phyloP scores from a whole-genome alignment of 306 rosid species.

The Glycine soja region DNA sequence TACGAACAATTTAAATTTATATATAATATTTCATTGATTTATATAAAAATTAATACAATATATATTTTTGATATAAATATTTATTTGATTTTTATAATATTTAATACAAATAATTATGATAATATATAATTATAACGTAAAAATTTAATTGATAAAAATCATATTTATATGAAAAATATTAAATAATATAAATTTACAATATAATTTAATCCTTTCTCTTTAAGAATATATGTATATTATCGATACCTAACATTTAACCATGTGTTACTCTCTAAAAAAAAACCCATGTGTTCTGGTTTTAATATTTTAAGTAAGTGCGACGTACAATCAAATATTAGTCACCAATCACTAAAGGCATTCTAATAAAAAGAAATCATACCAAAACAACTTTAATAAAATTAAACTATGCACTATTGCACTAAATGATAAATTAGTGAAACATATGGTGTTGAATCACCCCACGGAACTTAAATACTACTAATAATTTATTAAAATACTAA shows the following conservation, averaged over 20 bases:
- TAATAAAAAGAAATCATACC: conserved; percentile 8
- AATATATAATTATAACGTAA: background rate
- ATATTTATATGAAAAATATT: background rate
- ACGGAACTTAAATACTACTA: background rate
- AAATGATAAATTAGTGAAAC: background rate
- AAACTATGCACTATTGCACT: background rate
- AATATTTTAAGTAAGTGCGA: conserved; percentile 17
- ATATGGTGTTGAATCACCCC: background rate
- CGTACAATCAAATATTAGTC: conserved; percentile 12
- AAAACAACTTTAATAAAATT: background rate
- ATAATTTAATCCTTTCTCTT: background rate
- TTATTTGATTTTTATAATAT: too few relatives aligned
- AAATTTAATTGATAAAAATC: background rate
- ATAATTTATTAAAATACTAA: background rate
- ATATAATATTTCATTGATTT: too few relatives aligned
- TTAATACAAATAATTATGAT: background rate
- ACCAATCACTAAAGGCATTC: background rate
- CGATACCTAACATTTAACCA: background rate
- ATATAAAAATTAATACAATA: too few relatives aligned
- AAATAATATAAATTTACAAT: background rate
- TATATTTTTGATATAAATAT: too few relatives aligned
- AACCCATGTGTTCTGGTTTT: background rate
- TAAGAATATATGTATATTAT: background rate
- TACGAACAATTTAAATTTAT: too few relatives aligned
- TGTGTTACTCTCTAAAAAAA: background rate